Evolutionary conservation across 805 yeast genomes (phyloP).

Genomic region (Saccharomycopsis sp.): DNA sequence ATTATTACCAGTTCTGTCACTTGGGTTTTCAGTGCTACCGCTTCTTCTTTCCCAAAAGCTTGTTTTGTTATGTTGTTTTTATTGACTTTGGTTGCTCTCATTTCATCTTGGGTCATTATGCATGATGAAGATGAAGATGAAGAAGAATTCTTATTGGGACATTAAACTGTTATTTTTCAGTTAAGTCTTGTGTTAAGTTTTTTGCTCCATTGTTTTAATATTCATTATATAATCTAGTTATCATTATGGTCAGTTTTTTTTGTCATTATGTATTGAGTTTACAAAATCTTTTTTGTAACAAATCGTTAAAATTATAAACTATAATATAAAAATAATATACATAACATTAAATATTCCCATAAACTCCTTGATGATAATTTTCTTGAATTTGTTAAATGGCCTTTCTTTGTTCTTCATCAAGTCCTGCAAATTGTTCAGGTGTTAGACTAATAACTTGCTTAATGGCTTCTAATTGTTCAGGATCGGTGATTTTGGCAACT

Average conservation of each 20-base stretch:
- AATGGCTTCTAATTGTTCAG: slow-evolving; percentile 35
- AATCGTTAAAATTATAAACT: too few species aligned
- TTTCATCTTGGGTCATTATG: too few species aligned
- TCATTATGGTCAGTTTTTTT: too few species aligned
- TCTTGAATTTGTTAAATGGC: slow-evolving; percentile 22
- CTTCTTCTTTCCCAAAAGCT: neutral
- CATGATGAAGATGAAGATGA: too few species aligned
- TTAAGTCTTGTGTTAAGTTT: too few species aligned
- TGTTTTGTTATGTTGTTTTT: slow-evolving; percentile 21
- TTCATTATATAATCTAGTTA: too few species aligned
- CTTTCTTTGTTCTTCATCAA: slow-evolving; percentile 41
- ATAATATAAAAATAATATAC: too few species aligned
- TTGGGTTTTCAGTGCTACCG: slow-evolving; percentile 3
- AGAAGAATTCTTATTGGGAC: too few species aligned
- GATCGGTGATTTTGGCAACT: slow-evolving; percentile 20
- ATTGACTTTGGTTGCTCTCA: slow-evolving; percentile 29
- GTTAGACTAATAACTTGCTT: slow-evolving; percentile 41
- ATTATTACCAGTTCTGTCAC: slow-evolving; percentile 17
- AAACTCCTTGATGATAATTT: slow-evolving; percentile 23
- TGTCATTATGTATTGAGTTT: too few species aligned
- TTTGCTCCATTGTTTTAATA: too few species aligned
- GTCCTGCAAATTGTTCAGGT: slow-evolving; percentile 38
- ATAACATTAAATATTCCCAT: slow-evolving; percentile 23
- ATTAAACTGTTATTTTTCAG: too few species aligned
- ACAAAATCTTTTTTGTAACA: too few species aligned